A percentile compares a stretch with the other conserved stretches of the same genome.
These are phyloP conservation scores for Diaporthe australafricana DNA, from an alignment of 2,329 filamentous ascomycete genomes.

Conservation along the genomic window DNA sequence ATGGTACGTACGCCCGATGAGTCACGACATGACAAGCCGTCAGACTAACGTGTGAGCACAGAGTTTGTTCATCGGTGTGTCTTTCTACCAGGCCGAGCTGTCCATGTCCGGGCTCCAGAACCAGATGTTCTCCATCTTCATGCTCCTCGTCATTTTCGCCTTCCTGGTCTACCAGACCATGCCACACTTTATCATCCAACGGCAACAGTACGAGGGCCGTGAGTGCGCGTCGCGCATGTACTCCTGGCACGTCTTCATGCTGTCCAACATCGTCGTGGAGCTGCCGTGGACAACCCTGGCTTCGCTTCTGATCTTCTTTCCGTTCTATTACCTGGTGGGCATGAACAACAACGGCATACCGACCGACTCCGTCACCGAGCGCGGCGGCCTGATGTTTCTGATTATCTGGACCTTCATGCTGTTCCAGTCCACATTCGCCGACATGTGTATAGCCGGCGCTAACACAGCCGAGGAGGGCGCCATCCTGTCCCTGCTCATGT, in stretches of 20 bases:
- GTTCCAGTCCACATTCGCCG: conserved; percentile 75
- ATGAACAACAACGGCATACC: conserved; percentile 69
- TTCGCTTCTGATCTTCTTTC: conserved; percentile 72
- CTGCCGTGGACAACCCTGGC: conserved; percentile 77
- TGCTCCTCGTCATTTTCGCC: conserved; percentile 76
- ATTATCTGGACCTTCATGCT: conserved; percentile 74
- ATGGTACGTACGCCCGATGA: conserved; percentile 45
- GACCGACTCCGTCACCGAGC: conserved; percentile 62
- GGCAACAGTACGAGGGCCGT: conserved; percentile 76
- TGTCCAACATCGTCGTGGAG: conserved; percentile 76
- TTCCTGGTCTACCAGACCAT: conserved; percentile 74
- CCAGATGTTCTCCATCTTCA: conserved; percentile 78
- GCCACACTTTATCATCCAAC: conserved; percentile 77
- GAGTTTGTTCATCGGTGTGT: conserved; percentile 74
- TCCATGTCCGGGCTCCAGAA: conserved; percentile 75
- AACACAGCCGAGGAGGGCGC: conserved; percentile 73
- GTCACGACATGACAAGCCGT: background rate
- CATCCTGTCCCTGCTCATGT: conserved; percentile 74
- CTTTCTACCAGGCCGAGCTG: conserved; percentile 71
- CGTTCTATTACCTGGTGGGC: conserved; percentile 78
- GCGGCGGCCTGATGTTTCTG: conserved; percentile 75
- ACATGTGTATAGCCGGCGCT: conserved; percentile 72
- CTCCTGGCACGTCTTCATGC: conserved; percentile 75
- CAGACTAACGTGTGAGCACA: background rate
- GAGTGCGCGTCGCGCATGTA: conserved; percentile 77